A percentile compares a stretch with the other conserved stretches of the same genome.
Evolutionary conservation across 2,329 filamentous ascomycete species (phyloP).

Genomic region (Venturia aucupariae): DNA sequence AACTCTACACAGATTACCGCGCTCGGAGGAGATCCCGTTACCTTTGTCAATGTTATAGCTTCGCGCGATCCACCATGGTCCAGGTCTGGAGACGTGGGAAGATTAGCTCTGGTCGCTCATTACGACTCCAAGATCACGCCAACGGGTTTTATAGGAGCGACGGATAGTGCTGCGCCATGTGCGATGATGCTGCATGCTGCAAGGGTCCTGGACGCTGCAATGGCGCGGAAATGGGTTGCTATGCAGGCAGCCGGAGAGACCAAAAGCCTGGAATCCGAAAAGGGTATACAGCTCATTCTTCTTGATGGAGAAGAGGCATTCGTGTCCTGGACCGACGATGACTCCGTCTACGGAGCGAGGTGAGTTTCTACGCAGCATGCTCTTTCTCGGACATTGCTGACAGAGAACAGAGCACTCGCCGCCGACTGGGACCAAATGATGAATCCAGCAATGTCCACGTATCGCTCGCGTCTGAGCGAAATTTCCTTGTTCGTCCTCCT

Average conservation of each 20-base stretch:
- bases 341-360: slow-evolving; percentile 85
- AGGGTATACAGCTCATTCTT: slow-evolving; percentile 80
- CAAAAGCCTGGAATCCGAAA: slow-evolving; percentile 58
- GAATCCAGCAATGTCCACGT: slow-evolving; percentile 65
- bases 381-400: slow-evolving; percentile 5
- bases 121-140: slow-evolving; percentile 81
- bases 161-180: slow-evolving; percentile 87
- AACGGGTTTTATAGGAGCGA: slow-evolving; percentile 83
- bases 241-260: slow-evolving; percentile 53
- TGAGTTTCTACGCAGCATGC: slow-evolving; percentile 27
- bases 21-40: slow-evolving; percentile 59
- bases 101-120: slow-evolving; percentile 83
- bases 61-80: slow-evolving; percentile 82
- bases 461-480: slow-evolving; percentile 48
- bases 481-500: slow-evolving; percentile 47
- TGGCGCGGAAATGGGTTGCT: slow-evolving; percentile 72
- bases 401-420: slow-evolving; percentile 52
- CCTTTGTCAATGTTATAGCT: slow-evolving; percentile 81
- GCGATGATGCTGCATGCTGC: slow-evolving; percentile 87
- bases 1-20: slow-evolving; percentile 80
- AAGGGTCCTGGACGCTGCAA: slow-evolving; percentile 65
- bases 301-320: slow-evolving; percentile 96
- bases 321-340: slow-evolving; percentile 63
- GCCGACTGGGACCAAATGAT: slow-evolving; percentile 65
- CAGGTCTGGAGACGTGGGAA: slow-evolving; percentile 61